Base-by-base conservation (phyloP, 192 early-diverging fungal genomes). In the Umbelopsis sp. region DNA sequence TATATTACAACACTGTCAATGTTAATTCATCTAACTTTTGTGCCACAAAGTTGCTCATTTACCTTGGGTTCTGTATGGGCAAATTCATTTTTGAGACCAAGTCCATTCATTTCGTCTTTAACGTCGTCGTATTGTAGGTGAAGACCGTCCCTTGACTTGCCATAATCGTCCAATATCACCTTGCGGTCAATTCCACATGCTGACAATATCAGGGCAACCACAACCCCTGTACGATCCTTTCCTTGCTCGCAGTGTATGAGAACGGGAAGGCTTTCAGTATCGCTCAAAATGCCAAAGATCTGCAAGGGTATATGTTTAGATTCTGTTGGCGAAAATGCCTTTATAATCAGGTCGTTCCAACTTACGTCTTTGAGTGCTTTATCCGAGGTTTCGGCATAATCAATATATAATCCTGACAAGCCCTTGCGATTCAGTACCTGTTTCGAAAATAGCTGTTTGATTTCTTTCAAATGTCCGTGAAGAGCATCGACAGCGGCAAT, bases 361-460 rank as follows among this genome's bases (percentile, higher is more conserved):
- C 55, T 35, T 11, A 35, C 55, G 0, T 35, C 55, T n/a, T 35
- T 22, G 0, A 61, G 12, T 4, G 3, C 55, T 18, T 61, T 61
- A 30, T 25, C 55, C 12, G 30, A 61, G 2, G 55, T 61, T 61
- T 61, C 55, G 16, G 18, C 55, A 37, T 61, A 61, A 18, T 61
- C 30, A 16, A 61, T 35, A n/a, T 61, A 61, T 30, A 33, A 35
- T 11, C 27, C 55, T 15, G 13, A 7, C 13, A 61, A 61, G 11
- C 55, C 30, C 13, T 61, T 33, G 12, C 13, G 27, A 61, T 61
- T 61, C 11, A 61, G 16, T 12, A 61, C 55, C 30, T 61, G 55
- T 49, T 49, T 18, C 13, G 55, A 35, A 16, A 61, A 61, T 61
- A 12, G 2, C 27, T 35, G 55, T 15, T 22, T 61, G 12, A 61